Conservation (phyloP, 805 yeast species). For the Pichia scutulata region DNA sequence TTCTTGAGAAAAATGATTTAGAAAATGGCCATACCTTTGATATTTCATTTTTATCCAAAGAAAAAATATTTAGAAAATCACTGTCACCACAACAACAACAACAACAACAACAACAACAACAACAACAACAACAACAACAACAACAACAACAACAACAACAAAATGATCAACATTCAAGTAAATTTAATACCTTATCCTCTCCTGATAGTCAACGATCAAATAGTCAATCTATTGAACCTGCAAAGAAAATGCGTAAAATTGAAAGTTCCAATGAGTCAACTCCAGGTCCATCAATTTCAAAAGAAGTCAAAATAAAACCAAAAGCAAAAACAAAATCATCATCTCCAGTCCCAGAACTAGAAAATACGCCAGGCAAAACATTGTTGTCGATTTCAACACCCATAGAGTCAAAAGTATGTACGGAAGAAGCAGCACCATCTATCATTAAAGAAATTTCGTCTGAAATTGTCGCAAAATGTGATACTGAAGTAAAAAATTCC, state of each 20-base stretch:
- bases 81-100: conserved; percentile 24
- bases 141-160: conserved; percentile 22
- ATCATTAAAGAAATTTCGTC: neutral
- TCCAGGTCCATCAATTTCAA: neutral
- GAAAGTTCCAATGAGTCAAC: neutral
- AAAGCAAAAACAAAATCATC: neutral
- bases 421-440: neutral
- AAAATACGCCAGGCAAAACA: too few species aligned
- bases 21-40: conserved; percentile 39
- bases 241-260: conserved; percentile 3
- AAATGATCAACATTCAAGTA: neutral
- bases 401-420: neutral
- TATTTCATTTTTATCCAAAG: conserved; percentile 26
- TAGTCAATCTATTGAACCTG: conserved; percentile 1
- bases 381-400: neutral
- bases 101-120: conserved; percentile 10
- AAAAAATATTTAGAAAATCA: conserved; percentile 24
- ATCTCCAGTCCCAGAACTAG: neutral
- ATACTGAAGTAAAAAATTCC: neutral
- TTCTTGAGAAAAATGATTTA: conserved; percentile 45
- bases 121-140: conserved; percentile 10
- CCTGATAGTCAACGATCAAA: neutral
- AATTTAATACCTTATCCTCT: neutral
- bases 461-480: neutral
- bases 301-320: neutral